Base-by-base conservation (phyloP, 345 rosid species). In the Gossypium bickii region DNA sequence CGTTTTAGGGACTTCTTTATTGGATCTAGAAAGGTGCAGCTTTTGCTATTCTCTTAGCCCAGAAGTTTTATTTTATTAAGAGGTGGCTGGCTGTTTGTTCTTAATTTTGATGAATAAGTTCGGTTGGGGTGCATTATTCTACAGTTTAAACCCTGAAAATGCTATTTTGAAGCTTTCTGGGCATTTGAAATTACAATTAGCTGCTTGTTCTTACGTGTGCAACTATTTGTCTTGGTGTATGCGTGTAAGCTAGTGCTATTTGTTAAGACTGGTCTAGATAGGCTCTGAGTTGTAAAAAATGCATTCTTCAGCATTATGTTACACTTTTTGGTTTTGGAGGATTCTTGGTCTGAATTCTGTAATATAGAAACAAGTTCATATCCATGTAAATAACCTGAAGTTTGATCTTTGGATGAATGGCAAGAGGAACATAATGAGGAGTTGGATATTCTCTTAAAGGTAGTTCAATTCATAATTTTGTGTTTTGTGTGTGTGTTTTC, bases 1-100 rank as follows among this genome's bases (percentile, higher is more conserved):
- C 0, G 7, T 34, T 34, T 34, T 34, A 34, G 41, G 41, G 7
- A 34, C 41, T 34, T 34, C 41, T 34, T 34, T 34, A 20, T 49
- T 47, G 18, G 71, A 18, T 48, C 72, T 24, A 48, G 49, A 67
- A 68, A 15, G 41, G 59, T 16, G 72, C 22, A 67, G 22, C 72
- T 13, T 49, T 67, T 45, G 7, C 55, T 45, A 22, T 67, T 67
- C 34, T 67, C 71, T 13, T 45, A 48, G 41, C 12, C 57, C 12
- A 24, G 43, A 48, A 53, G 5, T 51, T 68, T 44, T 43, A 12
- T 66, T 57, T 25, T 49, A 15, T 25, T 47, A 47, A 25, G n/a
- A 22, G 22, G 51, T 22, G 72, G 43, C 27, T 20, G 43, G 57
- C 43, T 13, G 72, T 41, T 64, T 64, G 2, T 64, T 41, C 48